Conservation (phyloP, 192 early-diverging fungal species). For the Dispira simplex region DNA sequence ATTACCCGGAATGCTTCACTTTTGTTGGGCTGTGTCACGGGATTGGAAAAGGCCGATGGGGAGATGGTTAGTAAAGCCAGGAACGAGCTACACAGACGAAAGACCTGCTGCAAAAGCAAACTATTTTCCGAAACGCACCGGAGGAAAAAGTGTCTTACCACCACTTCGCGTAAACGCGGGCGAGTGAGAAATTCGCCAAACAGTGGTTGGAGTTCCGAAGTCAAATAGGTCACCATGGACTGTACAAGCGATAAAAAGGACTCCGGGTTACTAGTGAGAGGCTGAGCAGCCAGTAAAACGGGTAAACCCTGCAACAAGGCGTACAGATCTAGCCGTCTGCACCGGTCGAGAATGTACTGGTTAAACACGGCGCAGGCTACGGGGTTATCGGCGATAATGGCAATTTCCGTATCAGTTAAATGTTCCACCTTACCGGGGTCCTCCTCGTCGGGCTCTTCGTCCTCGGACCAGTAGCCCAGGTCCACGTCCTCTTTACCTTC, state of each 20-base stretch:
- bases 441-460: neutral
- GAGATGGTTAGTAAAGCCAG: neutral
- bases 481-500: neutral
- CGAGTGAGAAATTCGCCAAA: neutral
- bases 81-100: neutral
- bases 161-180: neutral
- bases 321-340: neutral
- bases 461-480: neutral
- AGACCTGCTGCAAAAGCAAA: neutral
- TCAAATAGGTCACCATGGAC: neutral
- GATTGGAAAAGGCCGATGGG: neutral
- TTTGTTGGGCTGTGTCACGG: neutral
- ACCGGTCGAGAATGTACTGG: constrained; percentile 1
- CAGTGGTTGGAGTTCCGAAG: neutral
- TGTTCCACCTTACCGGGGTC: neutral
- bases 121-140: neutral
- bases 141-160: neutral
- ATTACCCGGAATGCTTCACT: neutral
- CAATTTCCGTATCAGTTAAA: neutral
- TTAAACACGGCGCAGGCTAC: neutral
- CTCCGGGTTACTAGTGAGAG: neutral
- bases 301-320: neutral
- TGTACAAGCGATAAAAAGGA: neutral
- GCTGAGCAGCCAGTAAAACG: neutral
- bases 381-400: neutral